Percentiles rank a stretch among this genome's conserved stretches.
phyloP scores from a whole-genome alignment of 2,329 filamentous ascomycete genomes.

The Alternaria sp. region DNA sequence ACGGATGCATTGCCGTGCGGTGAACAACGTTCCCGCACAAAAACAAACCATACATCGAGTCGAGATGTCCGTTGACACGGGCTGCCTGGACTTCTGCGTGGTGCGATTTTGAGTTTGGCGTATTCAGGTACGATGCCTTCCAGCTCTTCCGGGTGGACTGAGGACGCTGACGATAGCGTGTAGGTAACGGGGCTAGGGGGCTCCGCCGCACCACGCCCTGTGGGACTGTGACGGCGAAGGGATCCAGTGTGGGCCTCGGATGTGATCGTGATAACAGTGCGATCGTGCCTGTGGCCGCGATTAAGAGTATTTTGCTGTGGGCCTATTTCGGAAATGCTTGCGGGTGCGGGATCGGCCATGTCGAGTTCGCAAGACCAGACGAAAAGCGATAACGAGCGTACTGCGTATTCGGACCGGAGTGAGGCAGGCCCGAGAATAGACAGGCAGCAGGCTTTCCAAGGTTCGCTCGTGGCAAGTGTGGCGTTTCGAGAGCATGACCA shows the following conservation, averaged over 20 bases:
- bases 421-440: neutral
- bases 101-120: neutral
- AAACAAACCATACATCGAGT: neutral
- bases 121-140: neutral
- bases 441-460: neutral
- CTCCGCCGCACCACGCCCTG: neutral
- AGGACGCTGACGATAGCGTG: neutral
- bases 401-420: constrained; percentile 5
- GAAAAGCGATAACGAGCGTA: constrained; percentile 4
- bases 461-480: constrained; percentile 10
- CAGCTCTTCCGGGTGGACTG: neutral
- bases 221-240: neutral
- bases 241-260: neutral
- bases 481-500: constrained; percentile 13
- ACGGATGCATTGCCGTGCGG: neutral
- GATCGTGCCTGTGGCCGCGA: neutral
- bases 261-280: neutral
- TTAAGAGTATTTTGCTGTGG: neutral
- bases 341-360: constrained; percentile 1
- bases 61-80: neutral
- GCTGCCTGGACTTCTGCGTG: neutral
- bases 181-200: neutral
- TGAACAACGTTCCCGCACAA: neutral
- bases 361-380: constrained; percentile 4
- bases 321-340: constrained; percentile 12